A percentile compares a stretch with the other conserved stretches of the same genome.
These are phyloP conservation scores for Diaporthe eres DNA, from an alignment of 2,329 filamentous ascomycete species.

Conservation along the genomic window DNA sequence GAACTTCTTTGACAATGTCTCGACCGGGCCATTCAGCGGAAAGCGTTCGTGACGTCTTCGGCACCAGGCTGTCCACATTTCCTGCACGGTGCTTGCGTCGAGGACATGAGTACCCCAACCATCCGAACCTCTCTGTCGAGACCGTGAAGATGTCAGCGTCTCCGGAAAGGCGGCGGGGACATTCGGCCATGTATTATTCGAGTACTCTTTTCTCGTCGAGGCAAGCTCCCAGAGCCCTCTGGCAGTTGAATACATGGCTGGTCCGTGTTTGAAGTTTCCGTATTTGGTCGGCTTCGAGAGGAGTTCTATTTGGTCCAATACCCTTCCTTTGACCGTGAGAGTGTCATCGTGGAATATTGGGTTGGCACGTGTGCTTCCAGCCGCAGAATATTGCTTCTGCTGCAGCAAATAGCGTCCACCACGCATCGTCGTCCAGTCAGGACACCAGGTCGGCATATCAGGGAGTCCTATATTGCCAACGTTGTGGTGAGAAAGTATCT, in stretches of 20 bases:
- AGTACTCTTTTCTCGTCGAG: not conserved
- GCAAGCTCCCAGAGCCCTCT: not conserved
- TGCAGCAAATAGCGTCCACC: conserved; percentile 7
- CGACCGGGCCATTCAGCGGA: not conserved
- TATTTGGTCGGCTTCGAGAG: conserved; percentile 7
- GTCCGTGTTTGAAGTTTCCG: not conserved
- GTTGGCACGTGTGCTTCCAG: not conserved
- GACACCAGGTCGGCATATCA: conserved; percentile 20
- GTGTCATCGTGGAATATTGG: not conserved
- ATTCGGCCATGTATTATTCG: not conserved
- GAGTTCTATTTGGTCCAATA: not conserved
- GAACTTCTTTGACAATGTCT: not conserved
- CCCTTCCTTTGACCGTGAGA: conserved; percentile 8
- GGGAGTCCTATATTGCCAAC: not conserved
- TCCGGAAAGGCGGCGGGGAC: not conserved
- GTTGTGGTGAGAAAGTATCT: conserved; percentile 25
- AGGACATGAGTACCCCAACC: not conserved
- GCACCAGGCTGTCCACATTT: conserved; percentile 22
- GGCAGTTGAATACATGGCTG: not conserved
- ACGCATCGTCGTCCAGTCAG: conserved; percentile 15
- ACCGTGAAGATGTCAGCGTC: not conserved
- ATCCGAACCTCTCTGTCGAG: not conserved
- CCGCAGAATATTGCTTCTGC: conserved; percentile 6
- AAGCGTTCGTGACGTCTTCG: not conserved
- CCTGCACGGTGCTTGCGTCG: not conserved